Conservation (phyloP, 164 flowering plant species). For the Pachysandra terminalis region DNA sequence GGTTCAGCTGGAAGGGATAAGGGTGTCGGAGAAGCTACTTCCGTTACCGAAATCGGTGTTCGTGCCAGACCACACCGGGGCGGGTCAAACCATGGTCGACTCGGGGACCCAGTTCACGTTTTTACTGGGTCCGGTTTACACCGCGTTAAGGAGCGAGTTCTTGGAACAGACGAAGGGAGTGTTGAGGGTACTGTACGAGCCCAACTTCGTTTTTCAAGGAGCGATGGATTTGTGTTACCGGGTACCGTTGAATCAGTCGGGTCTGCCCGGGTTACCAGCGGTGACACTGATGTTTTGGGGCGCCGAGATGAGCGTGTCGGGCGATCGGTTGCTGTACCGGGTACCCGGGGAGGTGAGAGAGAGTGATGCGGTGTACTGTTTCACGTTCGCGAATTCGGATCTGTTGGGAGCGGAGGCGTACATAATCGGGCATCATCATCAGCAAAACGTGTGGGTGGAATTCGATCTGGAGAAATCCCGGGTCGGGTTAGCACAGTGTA, state of each 20-base stretch:
- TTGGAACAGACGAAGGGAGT: constrained; percentile 39
- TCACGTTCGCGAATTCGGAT: constrained; percentile 88
- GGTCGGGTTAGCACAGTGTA: constrained; percentile 62
- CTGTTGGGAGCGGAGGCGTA: constrained; percentile 62
- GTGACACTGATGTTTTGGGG: constrained; percentile 71
- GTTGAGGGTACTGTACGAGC: constrained; percentile 37
- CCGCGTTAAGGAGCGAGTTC: constrained; percentile 60
- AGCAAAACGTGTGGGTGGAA: constrained; percentile 87
- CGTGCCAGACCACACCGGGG: constrained; percentile 84
- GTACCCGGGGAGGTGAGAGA: constrained; percentile 50
- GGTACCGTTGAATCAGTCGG: constrained; percentile 21
- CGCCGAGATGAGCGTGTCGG: constrained; percentile 68
- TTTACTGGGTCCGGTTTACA: constrained; percentile 69
- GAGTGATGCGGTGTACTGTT: constrained; percentile 50
- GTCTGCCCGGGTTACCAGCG: constrained; percentile 40
- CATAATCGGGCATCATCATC: constrained; percentile 84
- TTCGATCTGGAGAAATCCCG: constrained; percentile 61
- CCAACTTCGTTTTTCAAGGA: constrained; percentile 65
- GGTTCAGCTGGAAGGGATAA: constrained; percentile 65
- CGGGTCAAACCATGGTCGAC: constrained; percentile 92
- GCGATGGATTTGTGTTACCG: constrained; percentile 75
- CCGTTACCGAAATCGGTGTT: constrained; percentile 54
- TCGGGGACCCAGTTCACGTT: constrained; percentile 87
- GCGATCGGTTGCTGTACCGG: constrained; percentile 53
- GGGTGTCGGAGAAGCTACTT: constrained; percentile 40